Percentiles rank a stretch among this genome's conserved stretches.
These are phyloP conservation scores for Oryza longistaminata DNA, from an alignment of 176 grass and related monocot genomes.

Conservation along the genomic window DNA sequence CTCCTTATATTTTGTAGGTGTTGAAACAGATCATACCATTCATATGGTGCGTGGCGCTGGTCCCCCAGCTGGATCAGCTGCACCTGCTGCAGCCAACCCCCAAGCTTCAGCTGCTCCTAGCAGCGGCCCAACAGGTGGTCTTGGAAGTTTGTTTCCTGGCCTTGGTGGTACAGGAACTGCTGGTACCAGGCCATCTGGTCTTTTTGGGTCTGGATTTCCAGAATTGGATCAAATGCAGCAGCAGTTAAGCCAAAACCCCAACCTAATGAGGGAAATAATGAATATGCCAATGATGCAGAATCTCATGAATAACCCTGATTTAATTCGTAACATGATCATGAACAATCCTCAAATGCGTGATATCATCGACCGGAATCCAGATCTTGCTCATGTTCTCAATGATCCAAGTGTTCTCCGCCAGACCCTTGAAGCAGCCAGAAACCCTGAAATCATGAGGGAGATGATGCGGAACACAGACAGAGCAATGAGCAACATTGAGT, in stretches of 20 bases:
- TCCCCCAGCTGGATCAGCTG: slow-evolving; percentile 41
- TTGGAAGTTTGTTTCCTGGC: slow-evolving; percentile 60
- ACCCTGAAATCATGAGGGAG: slow-evolving; percentile 98
- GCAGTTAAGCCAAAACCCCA: slow-evolving; percentile 94
- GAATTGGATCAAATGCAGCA: slow-evolving; percentile 91
- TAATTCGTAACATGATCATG: slow-evolving; percentile 96
- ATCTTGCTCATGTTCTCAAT: slow-evolving; percentile 96
- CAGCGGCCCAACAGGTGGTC: slow-evolving; percentile 43
- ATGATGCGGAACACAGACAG: slow-evolving; percentile 99
- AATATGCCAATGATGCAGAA: slow-evolving; percentile 91
- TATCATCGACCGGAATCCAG: slow-evolving; percentile 91
- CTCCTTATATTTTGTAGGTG: slow-evolving; percentile 56
- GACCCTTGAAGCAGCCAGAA: slow-evolving; percentile 92
- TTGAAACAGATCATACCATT: slow-evolving; percentile 95
- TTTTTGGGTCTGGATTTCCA: slow-evolving; percentile 64
- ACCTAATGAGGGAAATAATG: slow-evolving; percentile 97
- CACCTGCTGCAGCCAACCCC: slow-evolving; percentile 54
- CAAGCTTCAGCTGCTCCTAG: slow-evolving; percentile 55
- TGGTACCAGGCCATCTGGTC: slow-evolving; percentile 38
- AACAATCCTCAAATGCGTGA: slow-evolving; percentile 98
- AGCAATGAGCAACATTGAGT: slow-evolving; percentile 98
- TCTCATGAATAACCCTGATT: slow-evolving; percentile 92
- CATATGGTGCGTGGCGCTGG: slow-evolving; percentile 86
- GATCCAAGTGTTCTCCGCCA: slow-evolving; percentile 88
- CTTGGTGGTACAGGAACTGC: slow-evolving; percentile 58